Evolutionary conservation across 139 green algal species (phyloP).

Genomic region (Micromonas commoda): DNA sequence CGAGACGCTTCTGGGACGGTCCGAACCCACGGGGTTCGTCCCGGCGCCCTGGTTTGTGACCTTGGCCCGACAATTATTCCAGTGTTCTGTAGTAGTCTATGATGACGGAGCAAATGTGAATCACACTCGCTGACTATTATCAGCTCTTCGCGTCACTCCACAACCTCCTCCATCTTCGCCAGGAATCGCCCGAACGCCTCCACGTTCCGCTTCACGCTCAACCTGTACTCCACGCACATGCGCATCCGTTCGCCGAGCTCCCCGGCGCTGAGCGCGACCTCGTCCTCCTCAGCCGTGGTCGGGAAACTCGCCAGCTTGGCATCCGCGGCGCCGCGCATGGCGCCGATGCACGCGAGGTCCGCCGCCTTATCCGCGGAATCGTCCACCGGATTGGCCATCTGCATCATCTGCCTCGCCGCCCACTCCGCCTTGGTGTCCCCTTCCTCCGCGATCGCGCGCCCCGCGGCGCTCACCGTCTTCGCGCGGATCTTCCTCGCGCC

Average conservation of each 20-base stretch:
- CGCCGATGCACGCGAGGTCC: neutral
- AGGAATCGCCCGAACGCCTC: neutral
- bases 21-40: no score
- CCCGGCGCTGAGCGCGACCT: neutral
- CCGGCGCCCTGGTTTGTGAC: no score
- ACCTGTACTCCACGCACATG: neutral
- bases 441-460: neutral
- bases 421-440: neutral
- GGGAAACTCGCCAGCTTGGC: neutral
- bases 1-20: no score
- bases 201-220: neutral
- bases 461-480: neutral
- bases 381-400: neutral
- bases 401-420: neutral
- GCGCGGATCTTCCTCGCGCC: neutral
- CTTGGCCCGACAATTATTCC: no score
- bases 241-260: neutral
- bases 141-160: no score
- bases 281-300: conserved; percentile 12
- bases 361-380: neutral
- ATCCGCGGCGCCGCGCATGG: neutral
- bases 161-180: no score
- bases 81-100: no score
- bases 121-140: no score
- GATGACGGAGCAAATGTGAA: no score